Evolutionary conservation across 352 stramenopile genomes (phyloP).

Genomic region (Pythium aquatile): DNA sequence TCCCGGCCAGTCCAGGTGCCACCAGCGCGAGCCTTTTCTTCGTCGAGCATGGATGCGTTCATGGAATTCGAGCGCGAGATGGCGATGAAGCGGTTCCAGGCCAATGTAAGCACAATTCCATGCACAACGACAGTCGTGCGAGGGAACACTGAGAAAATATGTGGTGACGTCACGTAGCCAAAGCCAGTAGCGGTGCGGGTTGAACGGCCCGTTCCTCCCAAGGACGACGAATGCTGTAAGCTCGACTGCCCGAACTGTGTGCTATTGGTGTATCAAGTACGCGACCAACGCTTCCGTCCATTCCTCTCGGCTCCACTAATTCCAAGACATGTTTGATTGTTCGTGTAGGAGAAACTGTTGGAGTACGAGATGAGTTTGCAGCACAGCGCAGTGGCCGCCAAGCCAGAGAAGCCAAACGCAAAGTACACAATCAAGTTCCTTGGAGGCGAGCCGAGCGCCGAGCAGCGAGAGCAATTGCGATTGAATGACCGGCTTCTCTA

Average conservation of each 20-base stretch:
- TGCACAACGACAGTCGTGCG: not conserved
- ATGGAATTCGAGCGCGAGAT: constrained; percentile 86
- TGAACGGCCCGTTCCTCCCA: constrained; percentile 55
- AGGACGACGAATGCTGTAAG: constrained; percentile 82
- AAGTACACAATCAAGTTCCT: constrained; percentile 61
- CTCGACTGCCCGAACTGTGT: constrained; percentile 87
- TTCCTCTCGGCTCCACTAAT: not conserved
- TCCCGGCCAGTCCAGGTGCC: not conserved
- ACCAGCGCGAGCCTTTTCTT: constrained; percentile 23
- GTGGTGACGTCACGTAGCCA: constrained; percentile 6
- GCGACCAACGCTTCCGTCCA: not conserved
- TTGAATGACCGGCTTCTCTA: constrained; percentile 47
- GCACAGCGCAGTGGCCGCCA: constrained; percentile 17
- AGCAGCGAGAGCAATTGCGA: constrained; percentile 33
- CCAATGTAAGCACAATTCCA: constrained; percentile 14
- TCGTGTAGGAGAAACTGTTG: constrained; percentile 68
- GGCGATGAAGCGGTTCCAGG: constrained; percentile 51
- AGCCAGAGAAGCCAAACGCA: constrained; percentile 30
- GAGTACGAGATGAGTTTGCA: constrained; percentile 78
- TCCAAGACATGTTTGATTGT: not conserved
- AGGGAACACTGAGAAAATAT: not conserved
- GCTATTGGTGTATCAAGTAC: constrained; percentile 80
- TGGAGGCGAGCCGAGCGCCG: constrained; percentile 15
- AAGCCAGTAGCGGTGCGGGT: constrained; percentile 31
- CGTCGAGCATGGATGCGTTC: constrained; percentile 73